Base-by-base conservation (phyloP, 805 yeast genomes). In the Saturnispora hagleri region DNA sequence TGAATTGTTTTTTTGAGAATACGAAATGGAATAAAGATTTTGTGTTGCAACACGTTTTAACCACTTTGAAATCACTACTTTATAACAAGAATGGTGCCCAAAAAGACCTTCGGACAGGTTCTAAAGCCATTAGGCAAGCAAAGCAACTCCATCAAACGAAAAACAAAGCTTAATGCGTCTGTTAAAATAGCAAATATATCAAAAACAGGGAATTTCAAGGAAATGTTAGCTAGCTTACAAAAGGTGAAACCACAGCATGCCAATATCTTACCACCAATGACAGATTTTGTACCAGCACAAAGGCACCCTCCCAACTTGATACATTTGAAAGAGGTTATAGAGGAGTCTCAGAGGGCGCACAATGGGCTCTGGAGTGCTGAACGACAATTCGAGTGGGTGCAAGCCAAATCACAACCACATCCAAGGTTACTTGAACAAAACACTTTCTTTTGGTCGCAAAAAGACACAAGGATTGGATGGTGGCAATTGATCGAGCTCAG, bases 301-400 rank as follows among this genome's bases (percentile, higher is more conserved):
- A 27, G 45, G 22, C 50, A 47, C n/a, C 50, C 44, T 9, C 51
- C 51, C 17, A 33, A 18, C 17, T 22, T 49, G 10, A 13, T 47
- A 13, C 51, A 49, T 10, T 35, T 49, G 26, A 27, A 49, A 43
- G 51, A 49, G 18, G 47, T 49, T 13, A 49, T 49, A 4, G 27
- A 17, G 7, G 51, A 49, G 26, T 46, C 43, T 18, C 33, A 35
- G 13, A 33, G 38, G 17, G 44, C 51, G 20, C 15, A 36, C 5
- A 15, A 8, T 3, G 38, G 20, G 7, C 40, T 49, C 4, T 49
- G 51, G 51, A n/a, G 15, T n/a, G 22, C 47, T 5, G 18, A 36
- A 36, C n/a, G 51, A 35, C 51, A 49, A 27, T 49, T 49, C n/a
- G 51, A 49, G 8, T 49, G 47, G 47, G 51, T 49, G n/a, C 36